A percentile compares a stretch with the other conserved stretches of the same genome.
Evolutionary conservation across 495 filamentous ascomycete species (phyloP).

Genomic region (Penicillium lagena): DNA sequence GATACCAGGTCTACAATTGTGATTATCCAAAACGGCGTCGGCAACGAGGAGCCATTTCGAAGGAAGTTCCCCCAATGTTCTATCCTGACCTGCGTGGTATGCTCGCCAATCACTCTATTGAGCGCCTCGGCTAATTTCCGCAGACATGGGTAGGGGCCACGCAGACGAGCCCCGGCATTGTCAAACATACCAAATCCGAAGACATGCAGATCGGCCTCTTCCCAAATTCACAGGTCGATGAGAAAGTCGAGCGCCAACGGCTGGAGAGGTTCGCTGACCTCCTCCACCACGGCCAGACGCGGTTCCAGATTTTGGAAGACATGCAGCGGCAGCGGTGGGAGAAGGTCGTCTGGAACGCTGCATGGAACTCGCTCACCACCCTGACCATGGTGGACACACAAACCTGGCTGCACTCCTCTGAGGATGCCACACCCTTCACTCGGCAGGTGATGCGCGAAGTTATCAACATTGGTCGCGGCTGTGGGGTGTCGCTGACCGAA

Average conservation of each 20-base stretch:
- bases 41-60: constrained; percentile 59
- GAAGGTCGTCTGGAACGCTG: constrained; percentile 50
- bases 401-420: constrained; percentile 37
- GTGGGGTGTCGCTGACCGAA: constrained; percentile 34
- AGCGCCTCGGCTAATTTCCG: not conserved
- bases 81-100: constrained; percentile 53
- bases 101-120: not conserved
- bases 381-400: constrained; percentile 45
- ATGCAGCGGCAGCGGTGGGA: constrained; percentile 46
- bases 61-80: constrained; percentile 45
- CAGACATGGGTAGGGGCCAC: constrained; percentile 46
- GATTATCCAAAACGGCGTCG: constrained; percentile 66
- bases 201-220: constrained; percentile 41
- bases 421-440: constrained; percentile 37
- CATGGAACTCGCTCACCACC: constrained; percentile 47
- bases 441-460: constrained; percentile 42
- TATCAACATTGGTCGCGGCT: constrained; percentile 37
- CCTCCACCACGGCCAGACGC: constrained; percentile 29
- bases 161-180: constrained; percentile 37
- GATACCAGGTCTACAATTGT: constrained; percentile 41
- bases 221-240: constrained; percentile 23
- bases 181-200: constrained; percentile 42
- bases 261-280: constrained; percentile 34
- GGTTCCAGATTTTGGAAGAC: constrained; percentile 30
- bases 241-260: constrained; percentile 16